Evolutionary conservation across 75 land plant genomes (phyloP).

Genomic region (Pinus taeda): DNA sequence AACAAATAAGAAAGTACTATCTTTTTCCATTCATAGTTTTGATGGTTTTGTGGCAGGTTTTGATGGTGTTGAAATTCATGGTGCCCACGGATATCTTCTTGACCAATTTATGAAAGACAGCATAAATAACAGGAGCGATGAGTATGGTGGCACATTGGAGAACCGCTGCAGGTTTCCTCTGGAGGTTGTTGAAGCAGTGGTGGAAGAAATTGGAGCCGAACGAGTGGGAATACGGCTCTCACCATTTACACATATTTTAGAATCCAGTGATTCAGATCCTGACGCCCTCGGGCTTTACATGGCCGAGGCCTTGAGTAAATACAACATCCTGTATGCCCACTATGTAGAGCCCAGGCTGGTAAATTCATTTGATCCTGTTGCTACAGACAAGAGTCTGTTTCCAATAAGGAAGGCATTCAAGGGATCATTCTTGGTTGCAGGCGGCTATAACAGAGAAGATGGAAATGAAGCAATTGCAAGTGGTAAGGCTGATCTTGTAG

Average conservation of each 20-base stretch:
- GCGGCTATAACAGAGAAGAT: constrained; percentile 40
- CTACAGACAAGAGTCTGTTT: constrained; percentile 17
- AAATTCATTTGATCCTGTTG: not conserved
- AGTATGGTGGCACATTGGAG: constrained; percentile 33
- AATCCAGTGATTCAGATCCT: constrained; percentile 31
- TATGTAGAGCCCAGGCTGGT: constrained; percentile 19
- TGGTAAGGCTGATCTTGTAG: constrained; percentile 26
- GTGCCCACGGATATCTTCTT: constrained; percentile 28
- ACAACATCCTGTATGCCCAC: constrained; percentile 26
- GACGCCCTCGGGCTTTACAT: constrained; percentile 32
- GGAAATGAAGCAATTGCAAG: constrained; percentile 34
- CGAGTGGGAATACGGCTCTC: constrained; percentile 39
- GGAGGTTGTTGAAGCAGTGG: constrained; percentile 32
- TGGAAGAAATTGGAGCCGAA: constrained; percentile 26
- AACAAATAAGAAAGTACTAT: no score
- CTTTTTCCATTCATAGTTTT: no score
- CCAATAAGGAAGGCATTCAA: constrained; percentile 37
- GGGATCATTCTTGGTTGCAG: constrained; percentile 37
- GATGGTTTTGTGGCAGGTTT: constrained; percentile 15
- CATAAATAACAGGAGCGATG: constrained; percentile 23
- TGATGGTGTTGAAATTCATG: constrained; percentile 47
- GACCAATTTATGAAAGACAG: constrained; percentile 38
- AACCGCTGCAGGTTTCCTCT: constrained; percentile 28
- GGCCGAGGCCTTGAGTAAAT: constrained; percentile 14
- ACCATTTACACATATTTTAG: constrained; percentile 19